Base-by-base conservation (phyloP, 2,329 filamentous ascomycete species). In the Zymoseptoria passerinii region DNA sequence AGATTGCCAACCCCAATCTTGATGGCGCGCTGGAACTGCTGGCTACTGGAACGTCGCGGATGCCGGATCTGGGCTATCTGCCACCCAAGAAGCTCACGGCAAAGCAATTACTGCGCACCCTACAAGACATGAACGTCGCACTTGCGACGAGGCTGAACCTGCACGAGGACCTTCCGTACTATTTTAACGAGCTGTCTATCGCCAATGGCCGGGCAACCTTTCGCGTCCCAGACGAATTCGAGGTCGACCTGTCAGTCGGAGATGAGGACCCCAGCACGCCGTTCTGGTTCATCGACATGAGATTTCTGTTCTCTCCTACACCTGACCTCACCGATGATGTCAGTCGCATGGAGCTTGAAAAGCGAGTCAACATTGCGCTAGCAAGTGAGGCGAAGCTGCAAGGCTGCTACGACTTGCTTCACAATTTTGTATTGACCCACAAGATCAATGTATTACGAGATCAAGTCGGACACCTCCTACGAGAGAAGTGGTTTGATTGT, bases 271-370 rank as follows among this genome's bases (percentile, higher is more conserved):
- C 86, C 18, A 79, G 85, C 29, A 87, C 88, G 56, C 92, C 95
- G 67, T 95, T 95, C 70, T 96, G 88, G 80, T 96, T 97, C 70
- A 89, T 97, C 61, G 92, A 97, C 72, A 85, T 97, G 67, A 84
- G 92, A 59, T 91, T 95, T 66, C 77, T 85, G 13, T 99, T 95
- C 71, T 80, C 78, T 8, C 92, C 92, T 7, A 77, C 81, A 0
- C 81, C 88, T 0, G 74, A 65, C 4, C 67, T 95, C 7, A 79
- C 87, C 0, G 74, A 77, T 54, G 83, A 87, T 27, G 76, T 77
- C 3, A 74, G 95, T 50, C 82, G 87, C 56, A 76, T 78, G 40
- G 82, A 83, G 58, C 75, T 96, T 28, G 90, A 95, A 70, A 74
- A 72, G 18, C 85, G 83, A 61, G 80, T 90, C 40, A 96, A 99